Base-by-base conservation (phyloP, 768 basidiomycete species). In the Naganishia onofrii region DNA sequence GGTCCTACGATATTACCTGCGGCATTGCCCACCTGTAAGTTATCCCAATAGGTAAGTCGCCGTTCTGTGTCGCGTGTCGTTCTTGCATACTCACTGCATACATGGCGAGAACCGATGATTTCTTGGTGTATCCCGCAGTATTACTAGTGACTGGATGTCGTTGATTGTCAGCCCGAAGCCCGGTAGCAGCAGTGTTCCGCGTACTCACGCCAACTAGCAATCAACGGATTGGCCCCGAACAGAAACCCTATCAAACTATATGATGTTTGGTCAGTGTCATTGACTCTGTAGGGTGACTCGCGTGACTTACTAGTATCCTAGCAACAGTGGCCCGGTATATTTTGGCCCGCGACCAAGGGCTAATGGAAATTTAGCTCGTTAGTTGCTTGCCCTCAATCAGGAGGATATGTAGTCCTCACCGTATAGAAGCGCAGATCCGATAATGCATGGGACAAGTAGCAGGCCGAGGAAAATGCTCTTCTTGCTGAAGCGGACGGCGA, bases 31-130 rank as follows among this genome's bases (percentile, higher is more conserved):
- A 60, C 7, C 56, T 57, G 31, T 34, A 5, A 57, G 17, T 46
- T 9, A 2, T 34, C 29, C 46, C 13, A 17, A 17, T 46, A 46
- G 19, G 19, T 46, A 17, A 17, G 15, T 31, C 34, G 15, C 19
- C 21, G 7, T 34, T 57, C 5, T 34, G 5, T 34, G 6, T 57
- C 6, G 56, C n/a, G 10, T 8, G 56, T 34, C 21, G 5, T 46
- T 17, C 13, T 17, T 21, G 15, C 13, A 6, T n/a, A 57, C 56
- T 57, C 23, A 83, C 79, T 69, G 84, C 84, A 67, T 83, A 79
- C 13, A 84, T 70, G 1, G 83, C 83, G 26, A 84, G 84, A 6
- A 82, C 83, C 54, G 81, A 78, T 3, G 78, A 72, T 67, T 78
- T 78, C 71, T 78, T 79, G 46, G 78, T 76, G 53, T 77, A 74